Base-by-base conservation (phyloP, 768 basidiomycete species). In the Russula ochroleuca region DNA sequence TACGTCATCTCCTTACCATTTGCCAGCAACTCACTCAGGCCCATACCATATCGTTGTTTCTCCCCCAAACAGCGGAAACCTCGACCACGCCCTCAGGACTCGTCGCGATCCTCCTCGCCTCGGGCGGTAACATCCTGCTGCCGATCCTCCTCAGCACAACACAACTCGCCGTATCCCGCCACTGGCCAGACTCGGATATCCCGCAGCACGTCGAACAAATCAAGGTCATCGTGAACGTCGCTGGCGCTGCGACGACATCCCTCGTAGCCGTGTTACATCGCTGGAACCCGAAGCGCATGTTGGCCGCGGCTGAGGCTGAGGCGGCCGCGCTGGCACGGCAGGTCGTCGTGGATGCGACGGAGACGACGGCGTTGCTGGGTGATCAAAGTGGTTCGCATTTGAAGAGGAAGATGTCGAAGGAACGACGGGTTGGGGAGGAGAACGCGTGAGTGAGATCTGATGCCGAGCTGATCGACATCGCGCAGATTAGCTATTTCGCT, bases 181-280 rank as follows among this genome's bases (percentile, higher is more conserved):
- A 23, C n/a, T 56, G 57, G 56, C 65, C 65, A 8, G 65, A 67
- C 33, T 65, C 63, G 17, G 49, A 64, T 63, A 17, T 64, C 33
- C 57, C 65, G 5, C 53, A 17, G 17, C 21, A 67, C 35, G 11
- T 67, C 21, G 65, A 67, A 15, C 63, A 28, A 5, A 19, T 55
- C 57, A 67, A 67, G 40, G 65, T 67, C 7, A 40, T 67, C n/a
- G 53, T 67, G 31, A 67, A 67, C 21, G 25, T 67, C 13, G 63
- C 58, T 2, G 57, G 57, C 33, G 65, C 63, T 0, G 48, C 52
- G 9, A 14, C 28, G 31, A 59, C 57, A n/a, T 54, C 65, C 17
- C 37, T 67, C 57, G 48, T 57, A 11, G 63, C 63, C 7, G 62
- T 40, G 17, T 14, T 67, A 23, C 60, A 55, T n/a, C 65, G 58